Evolutionary conservation across 805 yeast species (phyloP).

Genomic region (Crinitomyces ghanaensis): DNA sequence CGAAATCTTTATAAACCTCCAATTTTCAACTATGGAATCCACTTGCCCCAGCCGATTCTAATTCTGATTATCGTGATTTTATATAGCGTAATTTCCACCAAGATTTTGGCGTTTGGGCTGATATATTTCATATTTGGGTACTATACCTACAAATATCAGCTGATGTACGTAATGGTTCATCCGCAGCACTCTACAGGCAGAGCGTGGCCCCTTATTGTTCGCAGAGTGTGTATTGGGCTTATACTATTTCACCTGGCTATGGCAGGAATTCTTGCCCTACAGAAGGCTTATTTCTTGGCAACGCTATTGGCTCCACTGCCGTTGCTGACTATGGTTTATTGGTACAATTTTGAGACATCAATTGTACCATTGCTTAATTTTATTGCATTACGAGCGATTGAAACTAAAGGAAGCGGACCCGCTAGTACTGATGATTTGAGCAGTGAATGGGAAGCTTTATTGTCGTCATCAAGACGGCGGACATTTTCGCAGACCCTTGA

Average conservation of each 20-base stretch:
- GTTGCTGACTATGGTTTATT: constrained; percentile 46
- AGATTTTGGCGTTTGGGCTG: constrained; percentile 73
- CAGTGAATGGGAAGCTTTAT: constrained; percentile 5
- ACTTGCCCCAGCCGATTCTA: constrained; percentile 82
- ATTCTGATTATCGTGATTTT: constrained; percentile 75
- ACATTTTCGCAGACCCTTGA: constrained; percentile 43
- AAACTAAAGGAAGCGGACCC: constrained; percentile 20
- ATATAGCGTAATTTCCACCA: constrained; percentile 82
- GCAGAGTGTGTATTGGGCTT: constrained; percentile 73
- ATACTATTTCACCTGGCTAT: constrained; percentile 80
- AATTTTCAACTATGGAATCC: constrained; percentile 81
- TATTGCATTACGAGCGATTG: constrained; percentile 77
- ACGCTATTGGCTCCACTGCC: constrained; percentile 68
- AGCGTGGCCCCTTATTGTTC: constrained; percentile 85
- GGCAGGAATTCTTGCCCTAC: constrained; percentile 80
- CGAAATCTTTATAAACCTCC: constrained; percentile 74
- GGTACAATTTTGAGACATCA: constrained; percentile 73
- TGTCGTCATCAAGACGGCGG: too few species aligned
- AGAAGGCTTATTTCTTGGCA: constrained; percentile 68
- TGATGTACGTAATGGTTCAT: constrained; percentile 82
- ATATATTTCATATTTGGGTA: constrained; percentile 77
- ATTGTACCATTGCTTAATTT: constrained; percentile 72
- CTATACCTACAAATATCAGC: constrained; percentile 81
- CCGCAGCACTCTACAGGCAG: constrained; percentile 95
- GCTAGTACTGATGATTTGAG: constrained; percentile 5